These are phyloP conservation scores for Bifiguratus adelaidae DNA, from an alignment of 192 early-diverging fungal genomes.

Conservation along the genomic window DNA sequence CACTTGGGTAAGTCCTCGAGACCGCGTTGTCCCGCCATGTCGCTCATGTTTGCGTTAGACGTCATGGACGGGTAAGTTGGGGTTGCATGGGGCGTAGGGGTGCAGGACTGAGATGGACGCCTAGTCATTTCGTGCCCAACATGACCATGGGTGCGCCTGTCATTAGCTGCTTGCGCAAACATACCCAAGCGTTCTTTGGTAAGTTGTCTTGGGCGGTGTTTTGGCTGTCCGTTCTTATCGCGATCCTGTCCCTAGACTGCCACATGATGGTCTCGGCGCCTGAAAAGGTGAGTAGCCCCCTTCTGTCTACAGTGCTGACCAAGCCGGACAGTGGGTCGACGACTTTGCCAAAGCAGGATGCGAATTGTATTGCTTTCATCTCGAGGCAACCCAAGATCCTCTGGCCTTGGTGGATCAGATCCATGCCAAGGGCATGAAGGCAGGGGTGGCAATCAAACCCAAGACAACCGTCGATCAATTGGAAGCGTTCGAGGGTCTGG, in stretches of 20 bases:
- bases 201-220: slow-evolving; percentile 2
- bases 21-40: neutral
- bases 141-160: slow-evolving; percentile 91
- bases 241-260: slow-evolving; percentile 24
- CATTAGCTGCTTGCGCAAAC: slow-evolving; percentile 74
- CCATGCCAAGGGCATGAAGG: slow-evolving; percentile 79
- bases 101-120: too few species aligned
- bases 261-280: slow-evolving; percentile 52
- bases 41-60: slow-evolving; percentile 32
- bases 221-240: neutral
- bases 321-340: slow-evolving; percentile 86
- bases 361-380: slow-evolving; percentile 82
- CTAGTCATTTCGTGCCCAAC: slow-evolving; percentile 97
- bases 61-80: slow-evolving; percentile 82
- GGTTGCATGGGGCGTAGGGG: too few species aligned
- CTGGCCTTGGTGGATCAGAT: slow-evolving; percentile 69
- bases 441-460: slow-evolving; percentile 88
- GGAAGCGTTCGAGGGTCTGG: slow-evolving; percentile 46
- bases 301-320: too few species aligned
- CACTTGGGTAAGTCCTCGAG: slow-evolving; percentile 58
- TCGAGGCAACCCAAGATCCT: slow-evolving; percentile 77
- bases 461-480: slow-evolving; percentile 68
- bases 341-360: slow-evolving; percentile 91
- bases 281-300: too few species aligned
- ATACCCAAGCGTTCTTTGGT: slow-evolving; percentile 85